Evolutionary conservation across 306 rosid species (phyloP), one percentile per base, ranked within the genome.

Genomic region (Arachis stenosperma): DNA sequence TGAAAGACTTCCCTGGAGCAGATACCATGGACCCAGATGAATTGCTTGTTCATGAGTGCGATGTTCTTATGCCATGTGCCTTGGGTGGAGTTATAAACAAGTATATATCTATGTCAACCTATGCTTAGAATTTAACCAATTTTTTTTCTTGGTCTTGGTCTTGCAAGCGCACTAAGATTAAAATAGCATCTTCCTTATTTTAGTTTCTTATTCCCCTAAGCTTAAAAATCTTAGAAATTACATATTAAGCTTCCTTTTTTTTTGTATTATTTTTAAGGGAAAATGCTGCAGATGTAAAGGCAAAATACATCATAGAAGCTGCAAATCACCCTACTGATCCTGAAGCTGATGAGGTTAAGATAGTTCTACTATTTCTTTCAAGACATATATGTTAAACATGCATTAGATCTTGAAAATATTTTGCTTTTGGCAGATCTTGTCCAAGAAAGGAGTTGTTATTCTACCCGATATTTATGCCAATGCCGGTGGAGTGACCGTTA

Each of bases 391-490:
- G 5, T 7, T 53, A 33, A 76, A 55, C 79, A 40, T 44, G 15
- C 4, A 14, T 67, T 68, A 5, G 5, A 59, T 65, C 30, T 79
- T 33, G 62, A 8, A 69, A 62, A 10, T 39, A 41, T 11, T 71
- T 44, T 40, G 9, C 29, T 57, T 58, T 15, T 44, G 9, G 9
- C 85, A 81, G 91, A 89, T 85, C 58, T 78, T 83, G 65, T 83
- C 86, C 13, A 81, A 81, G 71, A 89, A 82, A 66, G 93, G 93
- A 81, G 86, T 88, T 50, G 70, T 84, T 27, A 78, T 88, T 72
- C 76, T 90, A 64, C 96, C 93, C 2, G 91, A 88, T 83, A 88
- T 88, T 42, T 88, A 90, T 60, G 93, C 96, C 61, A 90, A 90
- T 81, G 76, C 89, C 22, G 91, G 96, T 52, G 93, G 93, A 30